These are phyloP conservation scores for Echites panduratus DNA, from an alignment of 257 asterid species.

Conservation along the genomic window DNA sequence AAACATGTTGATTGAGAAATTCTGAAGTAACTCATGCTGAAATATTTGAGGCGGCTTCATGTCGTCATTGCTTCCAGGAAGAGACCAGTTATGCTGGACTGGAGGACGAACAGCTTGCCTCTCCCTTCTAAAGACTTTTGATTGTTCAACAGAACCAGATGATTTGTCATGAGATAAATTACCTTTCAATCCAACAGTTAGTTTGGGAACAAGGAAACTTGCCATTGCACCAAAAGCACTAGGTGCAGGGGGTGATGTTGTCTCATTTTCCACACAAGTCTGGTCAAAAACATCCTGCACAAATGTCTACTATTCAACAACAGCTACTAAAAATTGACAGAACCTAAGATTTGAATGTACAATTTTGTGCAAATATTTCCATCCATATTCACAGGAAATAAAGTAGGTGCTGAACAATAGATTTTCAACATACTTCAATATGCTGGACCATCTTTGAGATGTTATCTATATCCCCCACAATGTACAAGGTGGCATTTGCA, in stretches of 20 bases:
- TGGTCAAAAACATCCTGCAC: slow-evolving; percentile 85
- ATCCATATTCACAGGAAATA: background rate
- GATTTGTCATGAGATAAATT: slow-evolving; percentile 65
- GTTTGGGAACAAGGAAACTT: slow-evolving; percentile 89
- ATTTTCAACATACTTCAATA: slow-evolving; percentile 62
- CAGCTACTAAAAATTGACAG: background rate
- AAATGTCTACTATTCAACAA: slow-evolving; percentile 9
- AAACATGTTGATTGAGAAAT: slow-evolving; percentile 89
- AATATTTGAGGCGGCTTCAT: slow-evolving; percentile 74
- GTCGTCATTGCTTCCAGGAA: slow-evolving; percentile 53
- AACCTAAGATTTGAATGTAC: background rate
- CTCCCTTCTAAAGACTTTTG: slow-evolving; percentile 58
- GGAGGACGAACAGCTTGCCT: slow-evolving; percentile 98
- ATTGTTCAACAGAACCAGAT: slow-evolving; percentile 54
- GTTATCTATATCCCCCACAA: slow-evolving; percentile 91
- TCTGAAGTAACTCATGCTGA: slow-evolving; percentile 97
- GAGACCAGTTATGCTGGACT: slow-evolving; percentile 90
- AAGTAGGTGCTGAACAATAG: background rate
- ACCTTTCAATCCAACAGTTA: slow-evolving; percentile 64
- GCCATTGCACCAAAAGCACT: slow-evolving; percentile 98
- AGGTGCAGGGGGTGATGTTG: slow-evolving; percentile 47
- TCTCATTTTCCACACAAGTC: slow-evolving; percentile 54
- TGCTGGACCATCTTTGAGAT: slow-evolving; percentile 67
- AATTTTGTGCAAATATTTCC: background rate
- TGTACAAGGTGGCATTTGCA: slow-evolving; percentile 93